phyloP scores from a whole-genome alignment of 495 filamentous ascomycete genomes.

The Daldinia caldariorum region DNA sequence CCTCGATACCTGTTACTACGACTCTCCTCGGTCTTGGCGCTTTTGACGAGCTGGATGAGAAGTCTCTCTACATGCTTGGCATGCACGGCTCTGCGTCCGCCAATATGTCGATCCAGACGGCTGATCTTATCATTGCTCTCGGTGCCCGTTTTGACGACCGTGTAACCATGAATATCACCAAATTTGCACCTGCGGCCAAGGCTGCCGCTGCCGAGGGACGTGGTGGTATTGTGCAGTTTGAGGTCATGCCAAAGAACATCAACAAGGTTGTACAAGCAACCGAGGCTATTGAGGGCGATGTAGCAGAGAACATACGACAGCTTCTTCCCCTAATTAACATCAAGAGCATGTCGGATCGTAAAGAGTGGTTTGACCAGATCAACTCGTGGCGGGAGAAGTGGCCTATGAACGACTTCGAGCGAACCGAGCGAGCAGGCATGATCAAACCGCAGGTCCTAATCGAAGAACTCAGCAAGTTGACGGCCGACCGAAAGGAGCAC shows the following conservation, averaged over 20 bases:
- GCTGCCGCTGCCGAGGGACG: conserved; percentile 73
- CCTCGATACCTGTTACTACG: conserved; percentile 79
- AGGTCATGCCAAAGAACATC: conserved; percentile 87
- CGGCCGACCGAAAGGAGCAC: conserved; percentile 74
- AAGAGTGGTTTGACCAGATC: conserved; percentile 89
- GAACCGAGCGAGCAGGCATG: conserved; percentile 69
- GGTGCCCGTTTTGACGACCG: conserved; percentile 83
- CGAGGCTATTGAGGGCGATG: conserved; percentile 80
- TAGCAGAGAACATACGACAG: conserved; percentile 72
- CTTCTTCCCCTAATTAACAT: conserved; percentile 75
- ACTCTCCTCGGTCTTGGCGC: conserved; percentile 80
- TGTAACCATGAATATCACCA: conserved; percentile 70
- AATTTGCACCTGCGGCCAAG: conserved; percentile 75
- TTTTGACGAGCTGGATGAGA: conserved; percentile 80
- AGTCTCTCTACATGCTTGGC: conserved; percentile 82
- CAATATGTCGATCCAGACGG: conserved; percentile 81
- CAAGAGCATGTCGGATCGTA: conserved; percentile 66
- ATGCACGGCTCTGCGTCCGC: conserved; percentile 85
- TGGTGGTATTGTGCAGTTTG: conserved; percentile 83
- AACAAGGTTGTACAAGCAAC: conserved; percentile 88
- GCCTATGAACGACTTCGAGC: conserved; percentile 79
- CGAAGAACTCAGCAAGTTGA: conserved; percentile 79
- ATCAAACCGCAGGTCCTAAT: conserved; percentile 93
- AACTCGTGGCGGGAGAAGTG: conserved; percentile 86
- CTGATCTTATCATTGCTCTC: conserved; percentile 80